phyloP scores from a whole-genome alignment of 2,329 filamentous ascomycete genomes.

The Colletotrichum theobromicola region DNA sequence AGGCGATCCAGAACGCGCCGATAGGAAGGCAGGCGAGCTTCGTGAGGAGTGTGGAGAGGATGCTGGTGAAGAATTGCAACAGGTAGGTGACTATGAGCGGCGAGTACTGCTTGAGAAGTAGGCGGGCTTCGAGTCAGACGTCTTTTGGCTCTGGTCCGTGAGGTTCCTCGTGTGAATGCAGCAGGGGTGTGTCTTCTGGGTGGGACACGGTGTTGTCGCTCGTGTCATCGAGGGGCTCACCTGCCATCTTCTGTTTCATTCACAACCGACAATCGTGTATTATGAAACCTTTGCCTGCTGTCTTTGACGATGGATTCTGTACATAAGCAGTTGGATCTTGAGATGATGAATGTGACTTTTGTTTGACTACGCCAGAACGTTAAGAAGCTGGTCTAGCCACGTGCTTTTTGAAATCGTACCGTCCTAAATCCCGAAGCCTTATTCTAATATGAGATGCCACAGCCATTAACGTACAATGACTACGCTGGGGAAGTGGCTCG shows the following conservation, averaged over 20 bases:
- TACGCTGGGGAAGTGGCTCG: too few species aligned
- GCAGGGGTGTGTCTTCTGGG: neutral
- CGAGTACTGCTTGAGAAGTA: constrained; percentile 39
- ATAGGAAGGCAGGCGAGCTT: constrained; percentile 52
- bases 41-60: constrained; percentile 58
- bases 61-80: constrained; percentile 52
- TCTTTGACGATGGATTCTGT: too few species aligned
- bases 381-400: neutral
- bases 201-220: neutral
- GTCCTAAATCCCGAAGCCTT: neutral
- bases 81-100: constrained; percentile 58
- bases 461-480: too few species aligned
- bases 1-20: constrained; percentile 51
- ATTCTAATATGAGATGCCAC: neutral
- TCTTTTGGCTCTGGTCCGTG: neutral
- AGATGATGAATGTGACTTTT: too few species aligned
- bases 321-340: too few species aligned
- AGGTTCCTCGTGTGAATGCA: rapidly evolving
- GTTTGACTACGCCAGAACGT: too few species aligned
- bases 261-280: too few species aligned
- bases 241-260: neutral
- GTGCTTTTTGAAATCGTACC: neutral
- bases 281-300: too few species aligned
- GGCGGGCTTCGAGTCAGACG: neutral
- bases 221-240: rapidly evolving